These are phyloP conservation scores for Macrolepiota dolichaula DNA, from an alignment of 768 basidiomycete species.

Conservation along the genomic window DNA sequence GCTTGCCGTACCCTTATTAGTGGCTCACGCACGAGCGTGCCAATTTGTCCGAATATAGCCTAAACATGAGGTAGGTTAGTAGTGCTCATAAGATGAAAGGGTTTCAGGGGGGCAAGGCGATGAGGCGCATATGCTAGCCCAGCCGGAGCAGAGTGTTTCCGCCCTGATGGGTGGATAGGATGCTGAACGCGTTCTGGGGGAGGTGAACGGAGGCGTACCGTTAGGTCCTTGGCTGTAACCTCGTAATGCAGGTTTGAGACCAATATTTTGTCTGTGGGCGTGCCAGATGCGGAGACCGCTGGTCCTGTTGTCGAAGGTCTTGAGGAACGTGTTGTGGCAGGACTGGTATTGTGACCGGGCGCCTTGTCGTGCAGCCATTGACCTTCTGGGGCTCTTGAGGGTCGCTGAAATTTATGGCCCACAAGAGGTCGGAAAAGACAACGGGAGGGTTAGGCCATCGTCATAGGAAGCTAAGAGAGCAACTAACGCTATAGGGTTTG, in stretches of 20 bases:
- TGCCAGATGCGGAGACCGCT: constrained; percentile 17
- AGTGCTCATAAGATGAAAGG: neutral
- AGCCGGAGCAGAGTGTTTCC: too few relatives aligned
- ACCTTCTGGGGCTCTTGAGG: constrained; percentile 53
- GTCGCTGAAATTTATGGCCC: constrained; percentile 41
- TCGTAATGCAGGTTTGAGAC: constrained; percentile 93
- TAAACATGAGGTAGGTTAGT: constrained; percentile 25
- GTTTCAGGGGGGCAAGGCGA: neutral
- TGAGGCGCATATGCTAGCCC: neutral
- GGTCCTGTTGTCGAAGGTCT: constrained; percentile 16
- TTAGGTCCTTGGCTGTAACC: constrained; percentile 83
- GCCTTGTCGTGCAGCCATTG: constrained; percentile 73
- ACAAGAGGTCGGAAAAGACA: neutral
- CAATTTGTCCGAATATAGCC: constrained; percentile 90
- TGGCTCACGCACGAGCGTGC: constrained; percentile 91
- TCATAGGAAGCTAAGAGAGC: neutral
- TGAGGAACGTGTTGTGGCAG: constrained; percentile 16
- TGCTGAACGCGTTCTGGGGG: neutral
- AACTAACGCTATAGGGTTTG: constrained; percentile 27
- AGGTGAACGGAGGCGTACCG: constrained; percentile 46
- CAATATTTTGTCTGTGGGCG: constrained; percentile 33
- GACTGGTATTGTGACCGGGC: constrained; percentile 42
- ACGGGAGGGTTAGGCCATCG: neutral
- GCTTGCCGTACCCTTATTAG: constrained; percentile 89
- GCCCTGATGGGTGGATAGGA: neutral